Percentiles rank a stretch among this genome's conserved stretches.
These are phyloP conservation scores for Beauveria sp. DNA, from an alignment of 2,329 filamentous ascomycete species.

Conservation along the genomic window DNA sequence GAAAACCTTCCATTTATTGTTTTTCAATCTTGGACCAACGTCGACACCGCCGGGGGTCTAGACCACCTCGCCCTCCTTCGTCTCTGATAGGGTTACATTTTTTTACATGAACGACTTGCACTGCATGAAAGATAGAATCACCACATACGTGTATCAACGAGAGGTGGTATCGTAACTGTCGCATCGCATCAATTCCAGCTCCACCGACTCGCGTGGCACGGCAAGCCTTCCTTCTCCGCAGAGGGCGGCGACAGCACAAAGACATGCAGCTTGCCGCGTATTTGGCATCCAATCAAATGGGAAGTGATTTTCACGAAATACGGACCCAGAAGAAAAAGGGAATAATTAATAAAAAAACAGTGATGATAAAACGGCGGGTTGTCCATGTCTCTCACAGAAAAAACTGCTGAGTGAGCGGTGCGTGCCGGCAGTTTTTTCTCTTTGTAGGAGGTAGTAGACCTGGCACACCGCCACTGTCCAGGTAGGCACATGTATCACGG, in stretches of 20 bases:
- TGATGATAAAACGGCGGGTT: neutral
- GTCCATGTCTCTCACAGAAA: neutral
- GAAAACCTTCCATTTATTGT: too few relatives aligned
- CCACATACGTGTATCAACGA: too few relatives aligned
- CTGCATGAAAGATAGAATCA: neutral
- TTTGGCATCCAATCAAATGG: neutral
- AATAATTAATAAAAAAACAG: neutral
- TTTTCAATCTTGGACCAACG: too few relatives aligned
- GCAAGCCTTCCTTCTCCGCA: neutral
- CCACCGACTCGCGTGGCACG: constrained; percentile 5
- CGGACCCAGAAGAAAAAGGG: neutral
- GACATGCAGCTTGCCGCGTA: neutral
- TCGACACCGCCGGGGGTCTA: too few relatives aligned
- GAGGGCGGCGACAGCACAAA: neutral
- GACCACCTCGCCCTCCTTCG: too few relatives aligned
- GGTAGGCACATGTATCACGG: neutral
- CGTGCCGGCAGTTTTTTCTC: neutral
- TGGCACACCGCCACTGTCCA: constrained; percentile 4
- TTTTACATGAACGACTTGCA: neutral
- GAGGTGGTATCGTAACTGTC: neutral
- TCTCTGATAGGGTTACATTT: too few relatives aligned
- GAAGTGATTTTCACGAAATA: neutral
- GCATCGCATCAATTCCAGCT: neutral
- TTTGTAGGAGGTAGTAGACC: neutral
- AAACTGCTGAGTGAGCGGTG: neutral